A percentile compares a stretch with the other conserved stretches of the same genome.
Conservation (phyloP, 2,329 filamentous ascomycete species). For the Cladosporium phlei region DNA sequence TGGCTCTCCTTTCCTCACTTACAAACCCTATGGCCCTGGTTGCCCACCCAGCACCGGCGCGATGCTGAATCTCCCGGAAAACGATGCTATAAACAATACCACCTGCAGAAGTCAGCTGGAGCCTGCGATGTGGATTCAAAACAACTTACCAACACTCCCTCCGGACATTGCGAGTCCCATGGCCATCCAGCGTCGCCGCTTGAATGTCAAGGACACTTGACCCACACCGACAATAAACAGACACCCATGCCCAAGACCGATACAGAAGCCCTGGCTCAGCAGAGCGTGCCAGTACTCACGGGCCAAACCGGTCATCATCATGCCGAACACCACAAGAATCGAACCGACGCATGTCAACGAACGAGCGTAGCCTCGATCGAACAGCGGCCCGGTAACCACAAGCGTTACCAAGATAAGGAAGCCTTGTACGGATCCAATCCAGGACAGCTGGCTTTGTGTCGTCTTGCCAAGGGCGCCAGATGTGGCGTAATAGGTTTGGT, state of each 20-base stretch:
- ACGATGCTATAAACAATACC: slow-evolving; percentile 18
- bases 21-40: slow-evolving; percentile 48
- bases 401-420: slow-evolving; percentile 48
- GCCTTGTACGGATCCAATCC: slow-evolving; percentile 47
- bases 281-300: slow-evolving; percentile 42
- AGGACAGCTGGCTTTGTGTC: slow-evolving; percentile 37
- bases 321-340: slow-evolving; percentile 42
- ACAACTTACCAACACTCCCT: not conserved
- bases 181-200: not conserved
- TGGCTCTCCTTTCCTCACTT: too few species aligned
- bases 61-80: slow-evolving; percentile 26
- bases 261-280: slow-evolving; percentile 42
- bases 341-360: slow-evolving; percentile 38
- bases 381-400: slow-evolving; percentile 47
- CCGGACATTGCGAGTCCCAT: too few species aligned
- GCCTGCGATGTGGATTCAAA: too few species aligned
- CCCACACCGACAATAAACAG: slow-evolving; percentile 39
- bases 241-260: slow-evolving; percentile 38
- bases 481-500: slow-evolving; percentile 18
- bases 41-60: slow-evolving; percentile 51
- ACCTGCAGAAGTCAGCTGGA: too few species aligned
- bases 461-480: slow-evolving; percentile 2
- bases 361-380: slow-evolving; percentile 46
- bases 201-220: not conserved
- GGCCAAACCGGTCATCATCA: slow-evolving; percentile 44